Base-by-base conservation (phyloP, 75 land plant species). In the Picea sitchensis region DNA sequence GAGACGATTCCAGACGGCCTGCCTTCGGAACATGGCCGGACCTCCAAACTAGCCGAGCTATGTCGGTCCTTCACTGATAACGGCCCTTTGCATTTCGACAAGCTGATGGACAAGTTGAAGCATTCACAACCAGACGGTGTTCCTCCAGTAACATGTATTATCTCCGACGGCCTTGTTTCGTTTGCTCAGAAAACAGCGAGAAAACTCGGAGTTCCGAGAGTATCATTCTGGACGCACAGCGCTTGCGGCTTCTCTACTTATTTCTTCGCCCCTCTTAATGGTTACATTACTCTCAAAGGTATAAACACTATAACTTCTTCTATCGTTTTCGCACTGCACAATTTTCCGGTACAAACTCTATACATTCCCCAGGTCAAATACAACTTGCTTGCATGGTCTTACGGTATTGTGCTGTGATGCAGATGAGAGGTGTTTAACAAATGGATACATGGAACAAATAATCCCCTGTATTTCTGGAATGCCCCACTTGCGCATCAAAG, bases 281-380 rank as follows among this genome's bases (percentile, higher is more conserved):
- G 92, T 14, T 14, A 65, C 3, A 31, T 67, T 2, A 87, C 92
- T 5, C 75, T 90, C 23, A 82, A 90, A 87, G 88, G 92, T 90
- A 80, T 14, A 61, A 8, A 7, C 9, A 47, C 1, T 47, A 7
- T 47, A 47, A 47, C 7, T 47, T 47, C 54, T 47, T 47, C 54
- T 47, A 8, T 47, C 1, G 54, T 47, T 0, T 47, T 47, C 5
- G 54, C 54, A 47, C 54, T 47, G 54, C 54, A 6, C 9, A 6
- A 1, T 47, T 47, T 47, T 47, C 54, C 7, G 54, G 54, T 47
- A 47, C 5, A 0, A 41, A 41, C 5, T 41, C 44, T 41, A 41
- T 41, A 41, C 54, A 6, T 47, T 36, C 38, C 38, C 2, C 38
- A 36, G 1, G 38, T 2, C 38, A 36, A 36, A 36, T 36, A 36